Percentiles rank a stretch among this genome's conserved stretches.
Conservation (phyloP, 495 filamentous ascomycete species). For the Hypomontagnella submonticulosa region DNA sequence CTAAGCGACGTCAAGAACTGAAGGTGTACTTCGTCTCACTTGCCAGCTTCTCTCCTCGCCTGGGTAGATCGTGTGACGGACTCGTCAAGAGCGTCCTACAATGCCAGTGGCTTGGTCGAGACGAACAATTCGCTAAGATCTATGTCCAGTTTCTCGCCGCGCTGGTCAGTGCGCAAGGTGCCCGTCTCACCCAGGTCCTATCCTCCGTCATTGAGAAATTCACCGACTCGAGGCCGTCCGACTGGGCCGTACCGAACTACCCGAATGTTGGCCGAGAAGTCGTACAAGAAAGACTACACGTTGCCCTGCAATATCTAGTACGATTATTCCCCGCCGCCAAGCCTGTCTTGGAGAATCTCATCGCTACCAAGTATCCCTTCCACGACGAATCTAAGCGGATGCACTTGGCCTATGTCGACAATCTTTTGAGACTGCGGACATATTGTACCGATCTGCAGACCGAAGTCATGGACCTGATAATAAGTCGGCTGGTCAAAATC, state of each 20-base stretch:
- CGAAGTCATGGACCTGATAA: constrained; percentile 84
- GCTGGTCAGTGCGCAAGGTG: constrained; percentile 80
- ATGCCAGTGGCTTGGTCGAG: constrained; percentile 85
- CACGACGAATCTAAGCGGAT: constrained; percentile 74
- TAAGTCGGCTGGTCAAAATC: constrained; percentile 85
- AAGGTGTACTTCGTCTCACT: constrained; percentile 81
- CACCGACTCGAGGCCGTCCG: constrained; percentile 59
- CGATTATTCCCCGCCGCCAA: constrained; percentile 79
- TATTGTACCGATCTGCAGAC: constrained; percentile 84
- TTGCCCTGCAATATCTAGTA: constrained; percentile 78
- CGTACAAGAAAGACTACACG: constrained; percentile 76
- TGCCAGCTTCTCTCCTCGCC: constrained; percentile 73
- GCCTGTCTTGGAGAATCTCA: constrained; percentile 70
- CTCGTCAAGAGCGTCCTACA: constrained; percentile 78
- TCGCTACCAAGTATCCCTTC: constrained; percentile 77
- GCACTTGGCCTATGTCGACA: constrained; percentile 81
- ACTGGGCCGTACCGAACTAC: constrained; percentile 69
- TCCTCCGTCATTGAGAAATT: constrained; percentile 85
- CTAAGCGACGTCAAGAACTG: constrained; percentile 65
- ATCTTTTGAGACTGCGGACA: constrained; percentile 75
- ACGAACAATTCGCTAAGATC: constrained; percentile 79
- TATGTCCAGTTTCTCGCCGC: constrained; percentile 85
- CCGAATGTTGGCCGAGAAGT: constrained; percentile 65
- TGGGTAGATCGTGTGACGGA: constrained; percentile 75
- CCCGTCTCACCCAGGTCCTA: constrained; percentile 65